Evolutionary conservation across 169 alveolate species (phyloP).

Genomic region (Cryptosporidium muris): DNA sequence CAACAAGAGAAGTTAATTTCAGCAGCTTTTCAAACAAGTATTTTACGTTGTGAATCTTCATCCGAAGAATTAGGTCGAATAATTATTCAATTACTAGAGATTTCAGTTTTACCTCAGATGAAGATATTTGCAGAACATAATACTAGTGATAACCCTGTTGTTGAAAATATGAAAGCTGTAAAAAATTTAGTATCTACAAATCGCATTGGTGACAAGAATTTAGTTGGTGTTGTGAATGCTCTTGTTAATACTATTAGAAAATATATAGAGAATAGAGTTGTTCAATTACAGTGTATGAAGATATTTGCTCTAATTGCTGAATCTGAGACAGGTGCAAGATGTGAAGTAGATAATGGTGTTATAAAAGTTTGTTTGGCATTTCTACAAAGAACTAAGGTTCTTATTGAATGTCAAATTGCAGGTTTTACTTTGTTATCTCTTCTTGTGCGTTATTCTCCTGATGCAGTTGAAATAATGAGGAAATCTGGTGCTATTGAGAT

Average conservation of each 20-base stretch:
- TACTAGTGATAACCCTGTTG: conserved; percentile 61
- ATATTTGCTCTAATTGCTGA: conserved; percentile 49
- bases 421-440: conserved; percentile 61
- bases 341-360: conserved; percentile 62
- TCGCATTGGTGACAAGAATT: conserved; percentile 33
- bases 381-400: conserved; percentile 57
- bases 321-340: conserved; percentile 37
- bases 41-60: conserved; percentile 20
- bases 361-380: conserved; percentile 64
- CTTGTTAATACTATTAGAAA: conserved; percentile 57
- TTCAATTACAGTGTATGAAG: conserved; percentile 57
- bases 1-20: conserved; percentile 54
- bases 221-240: conserved; percentile 45
- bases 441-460: conserved; percentile 44
- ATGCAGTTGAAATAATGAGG: conserved; percentile 36
- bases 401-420: conserved; percentile 59
- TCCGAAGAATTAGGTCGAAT: conserved; percentile 62
- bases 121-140: conserved; percentile 52
- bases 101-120: conserved; percentile 57
- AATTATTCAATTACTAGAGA: conserved; percentile 49
- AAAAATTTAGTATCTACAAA: conserved; percentile 31
- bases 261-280: conserved; percentile 61
- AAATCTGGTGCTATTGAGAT: conserved; percentile 67
- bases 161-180: conserved; percentile 67
- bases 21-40: conserved; percentile 68